Percentiles rank a stretch among this genome's conserved stretches.
Conservation (phyloP, 345 rosid species). For the Syzygium jambos region DNA sequence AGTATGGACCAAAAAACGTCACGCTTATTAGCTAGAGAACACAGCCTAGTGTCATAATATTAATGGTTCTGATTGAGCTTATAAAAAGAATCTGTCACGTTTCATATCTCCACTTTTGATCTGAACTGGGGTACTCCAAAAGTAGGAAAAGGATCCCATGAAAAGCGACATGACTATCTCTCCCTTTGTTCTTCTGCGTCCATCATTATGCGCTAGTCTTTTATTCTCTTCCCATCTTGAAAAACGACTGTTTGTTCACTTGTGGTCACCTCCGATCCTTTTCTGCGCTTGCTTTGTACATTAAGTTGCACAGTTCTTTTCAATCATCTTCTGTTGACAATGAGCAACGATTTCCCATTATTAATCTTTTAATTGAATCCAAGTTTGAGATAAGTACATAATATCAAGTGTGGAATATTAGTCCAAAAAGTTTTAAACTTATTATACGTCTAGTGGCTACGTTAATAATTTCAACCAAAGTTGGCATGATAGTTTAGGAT, state of each 20-base stretch:
- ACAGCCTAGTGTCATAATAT: neutral
- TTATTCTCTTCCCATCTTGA: neutral
- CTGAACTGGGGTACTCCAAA: neutral
- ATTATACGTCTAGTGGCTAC: neutral
- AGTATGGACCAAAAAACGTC: neutral
- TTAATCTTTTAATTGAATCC: neutral
- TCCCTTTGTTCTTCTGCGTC: neutral
- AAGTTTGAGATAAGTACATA: neutral
- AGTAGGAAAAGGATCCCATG: neutral
- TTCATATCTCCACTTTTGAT: neutral
- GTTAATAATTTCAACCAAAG: too few species aligned
- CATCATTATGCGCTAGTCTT: neutral
- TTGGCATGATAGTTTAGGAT: too few species aligned
- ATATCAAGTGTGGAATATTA: neutral
- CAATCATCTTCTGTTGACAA: neutral
- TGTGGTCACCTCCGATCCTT: neutral
- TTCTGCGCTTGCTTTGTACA: neutral
- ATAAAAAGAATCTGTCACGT: neutral
- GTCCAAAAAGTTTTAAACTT: neutral
- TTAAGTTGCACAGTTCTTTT: neutral
- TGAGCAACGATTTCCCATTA: neutral
- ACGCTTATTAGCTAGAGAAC: neutral
- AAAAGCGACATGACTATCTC: neutral
- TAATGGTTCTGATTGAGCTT: neutral
- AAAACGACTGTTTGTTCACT: neutral